These are phyloP conservation scores for Calonectria pauciramosa DNA, from an alignment of 2,329 filamentous ascomycete genomes.

Conservation along the genomic window DNA sequence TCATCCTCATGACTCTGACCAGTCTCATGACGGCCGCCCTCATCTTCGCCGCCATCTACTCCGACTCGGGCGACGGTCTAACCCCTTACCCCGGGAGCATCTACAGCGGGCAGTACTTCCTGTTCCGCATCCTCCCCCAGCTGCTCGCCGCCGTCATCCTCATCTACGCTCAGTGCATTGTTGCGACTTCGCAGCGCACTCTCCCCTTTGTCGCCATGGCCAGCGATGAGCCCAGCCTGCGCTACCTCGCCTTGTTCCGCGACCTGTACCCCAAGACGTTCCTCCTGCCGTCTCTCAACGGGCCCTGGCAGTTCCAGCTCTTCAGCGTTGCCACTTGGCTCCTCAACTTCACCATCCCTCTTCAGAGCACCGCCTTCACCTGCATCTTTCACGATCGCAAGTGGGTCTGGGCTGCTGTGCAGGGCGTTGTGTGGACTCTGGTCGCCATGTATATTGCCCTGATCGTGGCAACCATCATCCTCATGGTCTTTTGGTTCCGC, in stretches of 20 bases:
- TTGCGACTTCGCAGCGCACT: slow-evolving; percentile 80
- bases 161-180: slow-evolving; percentile 82
- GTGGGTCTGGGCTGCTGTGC: slow-evolving; percentile 87
- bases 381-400: slow-evolving; percentile 67
- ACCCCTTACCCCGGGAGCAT: slow-evolving; percentile 75
- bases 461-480: slow-evolving; percentile 62
- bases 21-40: slow-evolving; percentile 79
- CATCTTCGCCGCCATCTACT: slow-evolving; percentile 80
- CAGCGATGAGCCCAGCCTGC: slow-evolving; percentile 69
- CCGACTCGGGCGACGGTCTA: slow-evolving; percentile 73
- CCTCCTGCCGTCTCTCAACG: slow-evolving; percentile 69
- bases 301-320: slow-evolving; percentile 76
- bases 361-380: slow-evolving; percentile 84
- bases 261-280: slow-evolving; percentile 79
- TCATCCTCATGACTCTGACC: slow-evolving; percentile 71
- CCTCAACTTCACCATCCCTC: slow-evolving; percentile 82
- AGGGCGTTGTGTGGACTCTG: slow-evolving; percentile 83
- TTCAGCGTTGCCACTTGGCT: slow-evolving; percentile 82
- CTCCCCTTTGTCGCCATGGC: slow-evolving; percentile 85
- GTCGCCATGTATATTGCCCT: slow-evolving; percentile 81
- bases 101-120: slow-evolving; percentile 82
- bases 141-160: slow-evolving; percentile 79
- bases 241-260: slow-evolving; percentile 76
- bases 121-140: slow-evolving; percentile 89
- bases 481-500: slow-evolving; percentile 75